Base-by-base conservation (phyloP, 202 grass and related monocot genomes). In the Schoenoplectus triqueter region DNA sequence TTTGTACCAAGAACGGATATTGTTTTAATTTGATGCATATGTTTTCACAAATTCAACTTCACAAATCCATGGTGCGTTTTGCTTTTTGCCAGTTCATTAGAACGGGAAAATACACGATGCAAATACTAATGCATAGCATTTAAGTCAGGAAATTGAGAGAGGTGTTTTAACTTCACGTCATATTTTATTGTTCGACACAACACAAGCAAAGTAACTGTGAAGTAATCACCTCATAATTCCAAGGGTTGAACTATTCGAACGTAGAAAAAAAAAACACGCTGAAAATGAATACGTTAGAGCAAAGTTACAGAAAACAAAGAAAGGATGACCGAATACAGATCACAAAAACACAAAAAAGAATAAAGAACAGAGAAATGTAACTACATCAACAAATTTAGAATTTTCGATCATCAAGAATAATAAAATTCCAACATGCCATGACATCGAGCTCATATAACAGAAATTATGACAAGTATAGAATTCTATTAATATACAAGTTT, bases 401-500 rank as follows among this genome's bases (percentile, higher is more conserved):
- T 7, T 19, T 72, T 20, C 22, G 4, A 54, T 54, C 11, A 17
- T 42, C 9, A 78, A 59, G 11, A 41, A 59, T 57, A 57, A 50
- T 7, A 39, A n/a, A n/a, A 57, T 57, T 20, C 51, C 20, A 75
- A 55, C 50, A 56, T 76, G 50, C 3, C 20, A 76, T 76, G 20
- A 6, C 1, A 48, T 31, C 2, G 21, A 69, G 15, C 3, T 15
- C 39, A 19, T 18, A 64, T 5, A 40, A 40, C 56, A 61, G 52
- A 68, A 17, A 54, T 44, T n/a, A 54, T 17, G 48, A 59, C 17
- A 70, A 71, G 46, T 10, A 60, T 83, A 22, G 7, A 74, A 39
- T 79, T 79, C 75, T 61, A 21, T 66, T 31, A 71, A 69, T 83
- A 55, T 83, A 83, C 65, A 83, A 70, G 21, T 18, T 83, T 83